Percentiles rank a stretch among this genome's conserved stretches.
Evolutionary conservation across 805 yeast species (phyloP).

Genomic region (Candida manassasensis): DNA sequence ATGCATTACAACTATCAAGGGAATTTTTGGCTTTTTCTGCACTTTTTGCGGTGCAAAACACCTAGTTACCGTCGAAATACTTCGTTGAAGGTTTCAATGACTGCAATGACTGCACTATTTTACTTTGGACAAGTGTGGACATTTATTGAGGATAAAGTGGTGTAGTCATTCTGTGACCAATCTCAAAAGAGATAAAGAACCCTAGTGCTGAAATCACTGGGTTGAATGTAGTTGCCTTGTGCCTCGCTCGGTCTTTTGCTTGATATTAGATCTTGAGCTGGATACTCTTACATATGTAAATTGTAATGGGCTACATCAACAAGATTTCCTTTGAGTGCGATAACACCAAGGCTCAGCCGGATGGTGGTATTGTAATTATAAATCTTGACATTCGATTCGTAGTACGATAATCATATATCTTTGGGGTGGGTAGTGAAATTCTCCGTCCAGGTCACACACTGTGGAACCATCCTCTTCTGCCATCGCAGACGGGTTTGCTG

Average conservation of each 20-base stretch:
- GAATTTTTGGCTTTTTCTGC: conserved; percentile 64
- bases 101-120: neutral
- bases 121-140: conserved; percentile 3
- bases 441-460: too few relatives aligned
- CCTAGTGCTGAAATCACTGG: too few relatives aligned
- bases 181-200: too few relatives aligned
- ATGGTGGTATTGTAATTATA: conserved; percentile 46
- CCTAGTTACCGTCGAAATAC: neutral
- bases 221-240: too few relatives aligned
- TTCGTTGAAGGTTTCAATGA: neutral
- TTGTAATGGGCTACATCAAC: conserved; percentile 38
- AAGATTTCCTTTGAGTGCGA: conserved; percentile 45
- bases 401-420: too few relatives aligned
- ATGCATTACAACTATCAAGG: conserved; percentile 52
- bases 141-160: conserved; percentile 6
- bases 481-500: too few relatives aligned
- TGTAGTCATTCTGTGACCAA: conserved; percentile 1
- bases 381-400: conserved; percentile 41
- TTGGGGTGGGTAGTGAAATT: too few relatives aligned
- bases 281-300: conserved; percentile 19
- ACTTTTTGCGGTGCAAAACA: neutral
- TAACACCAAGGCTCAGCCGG: conserved; percentile 32
- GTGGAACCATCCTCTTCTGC: too few relatives aligned
- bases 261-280: conserved; percentile 41
- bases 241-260: conserved; percentile 43